Conservation (phyloP, 2,329 filamentous ascomycete genomes). For the Aspergillus arachidicola region DNA sequence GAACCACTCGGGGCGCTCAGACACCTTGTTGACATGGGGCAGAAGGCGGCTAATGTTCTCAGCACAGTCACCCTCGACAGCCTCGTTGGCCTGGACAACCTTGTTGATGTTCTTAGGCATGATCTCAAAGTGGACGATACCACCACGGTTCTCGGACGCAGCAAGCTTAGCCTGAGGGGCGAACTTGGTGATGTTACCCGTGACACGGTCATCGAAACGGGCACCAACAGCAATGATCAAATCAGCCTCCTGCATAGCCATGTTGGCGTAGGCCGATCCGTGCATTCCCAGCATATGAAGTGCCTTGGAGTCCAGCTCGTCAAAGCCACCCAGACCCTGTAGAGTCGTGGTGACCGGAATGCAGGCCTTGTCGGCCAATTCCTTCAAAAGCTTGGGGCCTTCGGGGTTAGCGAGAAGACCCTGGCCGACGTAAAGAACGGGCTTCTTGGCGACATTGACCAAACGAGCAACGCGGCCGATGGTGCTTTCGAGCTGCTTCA, state of each 20-base stretch:
- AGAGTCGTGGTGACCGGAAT: conserved; percentile 97
- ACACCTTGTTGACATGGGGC: conserved; percentile 66
- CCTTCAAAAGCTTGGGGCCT: conserved; percentile 76
- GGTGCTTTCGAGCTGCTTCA: conserved; percentile 71
- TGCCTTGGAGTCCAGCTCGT: conserved; percentile 91
- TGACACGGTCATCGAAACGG: conserved; percentile 96
- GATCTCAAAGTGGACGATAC: conserved; percentile 97
- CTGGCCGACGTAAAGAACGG: conserved; percentile 91
- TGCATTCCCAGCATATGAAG: conserved; percentile 99
- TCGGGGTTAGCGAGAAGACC: conserved; percentile 80
- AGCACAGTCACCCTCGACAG: conserved; percentile 88
- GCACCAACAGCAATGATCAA: conserved; percentile 92
- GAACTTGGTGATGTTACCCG: conserved; percentile 77
- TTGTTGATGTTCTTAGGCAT: conserved; percentile 99
- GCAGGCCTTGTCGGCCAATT: conserved; percentile 84
- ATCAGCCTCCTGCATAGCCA: conserved; percentile 96
- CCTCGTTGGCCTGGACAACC: conserved; percentile 93
- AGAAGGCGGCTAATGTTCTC: conserved; percentile 75
- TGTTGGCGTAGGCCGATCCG: conserved; percentile 94
- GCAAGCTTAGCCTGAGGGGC: conserved; percentile 85
- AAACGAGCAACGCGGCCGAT: conserved; percentile 78
- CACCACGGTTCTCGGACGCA: conserved; percentile 80
- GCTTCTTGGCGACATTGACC: conserved; percentile 88
- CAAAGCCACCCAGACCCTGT: conserved; percentile 87
- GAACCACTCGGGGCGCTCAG: conserved; percentile 83